Conservation (phyloP, 2,329 filamentous ascomycete genomes). For the Neofusicoccum sp. region DNA sequence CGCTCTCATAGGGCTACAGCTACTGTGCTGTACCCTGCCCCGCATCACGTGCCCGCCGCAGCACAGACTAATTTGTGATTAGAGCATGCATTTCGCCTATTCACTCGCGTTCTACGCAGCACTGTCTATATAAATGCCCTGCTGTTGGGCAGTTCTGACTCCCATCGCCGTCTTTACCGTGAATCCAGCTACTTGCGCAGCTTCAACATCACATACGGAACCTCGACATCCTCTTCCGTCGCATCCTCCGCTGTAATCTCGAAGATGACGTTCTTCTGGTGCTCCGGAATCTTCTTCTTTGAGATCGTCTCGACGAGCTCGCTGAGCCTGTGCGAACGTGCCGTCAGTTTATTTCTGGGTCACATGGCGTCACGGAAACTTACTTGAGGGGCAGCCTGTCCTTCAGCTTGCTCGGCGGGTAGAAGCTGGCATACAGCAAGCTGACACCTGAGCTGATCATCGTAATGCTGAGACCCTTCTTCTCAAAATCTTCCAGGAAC, state of each 20-base stretch:
- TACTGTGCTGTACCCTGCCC: too few species aligned
- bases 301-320: constrained; percentile 83
- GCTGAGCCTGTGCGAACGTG: constrained; percentile 65
- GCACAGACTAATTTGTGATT: neutral
- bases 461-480: constrained; percentile 74
- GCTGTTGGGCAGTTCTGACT: neutral
- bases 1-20: constrained; percentile 12
- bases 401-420: constrained; percentile 76
- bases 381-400: constrained; percentile 73
- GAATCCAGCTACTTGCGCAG: constrained; percentile 46
- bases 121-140: constrained; percentile 4
- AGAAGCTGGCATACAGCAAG: constrained; percentile 91
- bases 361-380: constrained; percentile 34
- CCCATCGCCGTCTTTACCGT: too few species aligned
- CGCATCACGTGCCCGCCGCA: constrained; percentile 8
- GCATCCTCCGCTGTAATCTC: constrained; percentile 91
- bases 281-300: constrained; percentile 84
- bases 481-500: constrained; percentile 78
- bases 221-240: constrained; percentile 89
- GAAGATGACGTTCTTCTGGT: constrained; percentile 95
- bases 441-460: constrained; percentile 99
- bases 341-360: neutral
- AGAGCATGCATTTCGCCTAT: neutral
- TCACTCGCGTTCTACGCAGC: constrained; percentile 6
- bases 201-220: constrained; percentile 93